Percentiles rank a stretch among this genome's conserved stretches.
Conservation (phyloP, 2,329 filamentous ascomycete genomes). For the Talaromyces sp. region DNA sequence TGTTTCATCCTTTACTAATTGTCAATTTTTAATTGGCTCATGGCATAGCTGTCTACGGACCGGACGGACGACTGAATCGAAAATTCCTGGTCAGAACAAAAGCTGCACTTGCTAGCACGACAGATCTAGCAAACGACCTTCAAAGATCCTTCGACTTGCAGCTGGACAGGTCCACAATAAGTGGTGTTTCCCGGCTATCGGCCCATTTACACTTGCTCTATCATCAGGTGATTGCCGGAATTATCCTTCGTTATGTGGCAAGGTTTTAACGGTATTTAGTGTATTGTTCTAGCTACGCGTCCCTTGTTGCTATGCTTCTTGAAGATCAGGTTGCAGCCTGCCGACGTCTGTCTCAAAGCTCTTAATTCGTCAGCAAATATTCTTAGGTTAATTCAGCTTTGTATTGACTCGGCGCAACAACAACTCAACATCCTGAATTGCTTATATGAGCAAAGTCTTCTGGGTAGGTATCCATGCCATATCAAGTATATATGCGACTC, state of each 20-base stretch:
- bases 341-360: neutral
- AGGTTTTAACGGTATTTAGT: neutral
- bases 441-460: neutral
- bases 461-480: neutral
- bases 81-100: neutral
- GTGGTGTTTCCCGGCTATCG: neutral
- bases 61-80: neutral
- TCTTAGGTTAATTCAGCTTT: neutral
- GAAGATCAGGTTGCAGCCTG: neutral
- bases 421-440: neutral
- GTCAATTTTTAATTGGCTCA: neutral
- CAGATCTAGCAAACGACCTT: neutral
- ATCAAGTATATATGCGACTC: neutral
- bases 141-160: neutral
- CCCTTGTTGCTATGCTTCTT: neutral
- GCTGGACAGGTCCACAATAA: neutral
- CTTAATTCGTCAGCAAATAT: neutral
- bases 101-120: neutral
- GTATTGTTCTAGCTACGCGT: neutral
- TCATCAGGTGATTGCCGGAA: neutral
- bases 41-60: neutral
- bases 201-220: neutral
- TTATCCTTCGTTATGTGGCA: neutral
- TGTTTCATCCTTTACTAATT: slow-evolving; percentile 20
- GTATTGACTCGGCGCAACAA: neutral